Evolutionary conservation across 768 basidiomycete genomes (phyloP).

Genomic region (Phylloporus rhodoxanthus): DNA sequence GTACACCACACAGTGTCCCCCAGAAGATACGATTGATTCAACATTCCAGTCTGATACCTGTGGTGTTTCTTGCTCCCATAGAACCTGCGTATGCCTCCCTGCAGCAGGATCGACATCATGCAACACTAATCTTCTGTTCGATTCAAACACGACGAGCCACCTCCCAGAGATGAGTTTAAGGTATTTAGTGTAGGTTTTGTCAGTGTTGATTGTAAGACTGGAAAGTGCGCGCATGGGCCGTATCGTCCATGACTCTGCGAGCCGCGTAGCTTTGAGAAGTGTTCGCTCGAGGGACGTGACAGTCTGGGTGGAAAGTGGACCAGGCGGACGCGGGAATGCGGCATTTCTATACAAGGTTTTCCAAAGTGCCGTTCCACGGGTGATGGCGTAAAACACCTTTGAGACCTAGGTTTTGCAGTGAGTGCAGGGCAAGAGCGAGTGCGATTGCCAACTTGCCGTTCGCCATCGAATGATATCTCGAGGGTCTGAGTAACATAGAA

Average conservation of each 20-base stretch:
- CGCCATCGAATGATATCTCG: slow-evolving; percentile 2
- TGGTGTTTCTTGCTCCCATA: not conserved
- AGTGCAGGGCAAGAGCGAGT: too few relatives aligned
- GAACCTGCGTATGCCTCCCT: not conserved
- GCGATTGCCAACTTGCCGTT: slow-evolving; percentile 1
- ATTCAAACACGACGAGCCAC: not conserved
- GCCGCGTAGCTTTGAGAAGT: not conserved
- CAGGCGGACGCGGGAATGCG: not conserved
- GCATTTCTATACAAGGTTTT: not conserved
- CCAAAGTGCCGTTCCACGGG: not conserved
- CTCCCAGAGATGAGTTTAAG: not conserved
- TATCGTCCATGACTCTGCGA: not conserved
- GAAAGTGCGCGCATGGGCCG: not conserved
- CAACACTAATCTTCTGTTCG: not conserved
- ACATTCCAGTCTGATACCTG: not conserved
- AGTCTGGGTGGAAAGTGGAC: not conserved
- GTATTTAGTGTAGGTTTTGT: too few relatives aligned
- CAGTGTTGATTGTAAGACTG: not conserved
- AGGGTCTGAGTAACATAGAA: not conserved
- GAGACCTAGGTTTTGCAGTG: slow-evolving; percentile 3
- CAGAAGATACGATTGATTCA: not conserved
- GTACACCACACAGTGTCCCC: not conserved
- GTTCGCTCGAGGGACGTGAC: not conserved
- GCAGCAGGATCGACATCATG: not conserved
- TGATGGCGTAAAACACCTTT: not conserved